These are phyloP conservation scores for Jackrogersella minutella DNA, from an alignment of 495 filamentous ascomycete genomes.

Conservation along the genomic window DNA sequence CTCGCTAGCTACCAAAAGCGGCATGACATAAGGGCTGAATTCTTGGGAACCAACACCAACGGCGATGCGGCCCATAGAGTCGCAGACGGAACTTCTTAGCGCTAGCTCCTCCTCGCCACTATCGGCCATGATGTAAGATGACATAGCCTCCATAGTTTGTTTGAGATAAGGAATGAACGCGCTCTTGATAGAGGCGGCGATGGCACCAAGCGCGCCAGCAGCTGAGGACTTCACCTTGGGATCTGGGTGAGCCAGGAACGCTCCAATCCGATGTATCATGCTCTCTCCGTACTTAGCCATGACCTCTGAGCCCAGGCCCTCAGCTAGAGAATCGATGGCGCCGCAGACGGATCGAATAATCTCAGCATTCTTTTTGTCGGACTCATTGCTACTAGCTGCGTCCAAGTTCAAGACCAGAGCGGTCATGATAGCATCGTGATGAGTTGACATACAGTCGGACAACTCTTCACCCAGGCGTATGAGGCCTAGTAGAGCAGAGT, in stretches of 20 bases:
- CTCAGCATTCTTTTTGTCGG: conserved; percentile 73
- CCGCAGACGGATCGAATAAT: conserved; percentile 90
- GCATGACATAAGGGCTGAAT: conserved; percentile 89
- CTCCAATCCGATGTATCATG: conserved; percentile 82
- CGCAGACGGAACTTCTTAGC: conserved; percentile 85
- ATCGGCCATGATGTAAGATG: conserved; percentile 83
- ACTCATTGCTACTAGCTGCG: conserved; percentile 64
- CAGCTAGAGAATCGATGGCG: conserved; percentile 89
- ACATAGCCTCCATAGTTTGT: conserved; percentile 83
- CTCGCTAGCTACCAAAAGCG: conserved; percentile 88
- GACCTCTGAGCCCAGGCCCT: conserved; percentile 85
- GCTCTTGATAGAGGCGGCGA: conserved; percentile 81
- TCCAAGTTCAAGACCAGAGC: conserved; percentile 88
- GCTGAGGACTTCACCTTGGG: conserved; percentile 89
- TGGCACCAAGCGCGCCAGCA: conserved; percentile 86
- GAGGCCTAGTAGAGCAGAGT: conserved; percentile 84
- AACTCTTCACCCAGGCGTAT: conserved; percentile 92
- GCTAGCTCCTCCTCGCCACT: conserved; percentile 89
- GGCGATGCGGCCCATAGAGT: conserved; percentile 92
- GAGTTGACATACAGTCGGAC: conserved; percentile 81
- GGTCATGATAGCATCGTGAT: conserved; percentile 84
- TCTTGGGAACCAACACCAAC: conserved; percentile 83
- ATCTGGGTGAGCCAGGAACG: conserved; percentile 81
- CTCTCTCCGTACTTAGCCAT: conserved; percentile 81
- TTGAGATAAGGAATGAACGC: conserved; percentile 91